Evolutionary conservation across 192 early-diverging fungal genomes (phyloP), one percentile per base, ranked within the genome.

Genomic region (Martensiomyces pterosporus): DNA sequence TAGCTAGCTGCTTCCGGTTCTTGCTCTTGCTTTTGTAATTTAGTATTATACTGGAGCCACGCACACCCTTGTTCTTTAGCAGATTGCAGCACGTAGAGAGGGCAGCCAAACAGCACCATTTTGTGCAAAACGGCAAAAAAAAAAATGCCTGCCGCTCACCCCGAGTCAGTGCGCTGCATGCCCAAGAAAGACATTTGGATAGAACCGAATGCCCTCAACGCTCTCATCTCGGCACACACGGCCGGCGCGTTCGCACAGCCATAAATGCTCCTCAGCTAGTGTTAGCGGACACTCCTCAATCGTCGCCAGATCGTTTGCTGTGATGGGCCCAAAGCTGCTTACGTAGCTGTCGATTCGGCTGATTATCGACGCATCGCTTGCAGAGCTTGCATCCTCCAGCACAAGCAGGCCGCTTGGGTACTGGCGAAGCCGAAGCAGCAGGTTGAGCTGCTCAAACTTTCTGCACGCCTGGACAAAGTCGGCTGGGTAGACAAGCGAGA

Each of bases 401-500:
- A 82, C 87, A 27, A 88, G 49, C 33, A 97, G 73, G 8, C 94
- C 93, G 55, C 84, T 87, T 9, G 79, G 80, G 54, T 92, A 94
- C 59, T 78, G 75, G 21, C 89, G 74, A 52, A 95, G 49, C 19
- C 85, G 75, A 35, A 90, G 80, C 4, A 89, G 87, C 25, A 95
- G 67, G 17, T 79, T 44, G 38, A 94, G 67, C 6, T 47, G 39
- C 41, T 78, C 76, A 47, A 96, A 91, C 53, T 79, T 71, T 12
- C 57, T 55, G 57, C 86, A 86, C 17, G 88, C 85, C 52, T 85
- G 86, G 39, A 82, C 80, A 44, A 98, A 79, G 74, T 98, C 95
- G n/a, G 88, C 79, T 5, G 95, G 95, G 0, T 93, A 98, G 14
- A 98, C 86, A 9, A 95, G 78, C 17, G 90, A 87, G 68, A 64